Base-by-base conservation (phyloP, 2,329 filamentous ascomycete genomes). In the Colletotrichum acutatum region DNA sequence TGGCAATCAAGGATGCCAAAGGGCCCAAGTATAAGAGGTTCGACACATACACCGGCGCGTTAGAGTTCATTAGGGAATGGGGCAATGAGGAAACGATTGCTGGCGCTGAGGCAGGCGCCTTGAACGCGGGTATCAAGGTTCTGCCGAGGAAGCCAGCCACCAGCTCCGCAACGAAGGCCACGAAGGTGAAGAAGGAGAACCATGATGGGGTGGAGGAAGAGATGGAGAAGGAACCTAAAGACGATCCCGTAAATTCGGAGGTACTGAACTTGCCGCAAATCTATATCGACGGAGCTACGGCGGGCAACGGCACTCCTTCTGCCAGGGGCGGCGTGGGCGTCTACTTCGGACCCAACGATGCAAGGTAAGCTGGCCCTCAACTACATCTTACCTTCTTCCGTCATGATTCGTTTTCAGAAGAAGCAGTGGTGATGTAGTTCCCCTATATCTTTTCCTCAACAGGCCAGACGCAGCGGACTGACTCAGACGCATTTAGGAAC, bases 1-100 rank as follows among this genome's bases (percentile, higher is more conserved):
- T 91, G 75, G 93, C 96, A 75, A 94, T 97, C 74, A 90, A 87
- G 37, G 94, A 93, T 2, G 92, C 91, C 79, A 92, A 92, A 77
- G 91, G 91, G 5, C 89, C 90, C 53, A 91, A 90, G 76, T 91
- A 93, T 81, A 93, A 92, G 81, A 92, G 89, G 74, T 95, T 95
- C 76, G 82, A 84, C 4, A 93, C 90, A 1, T 86, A 88, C 30
- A 87, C 86, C 70, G 95, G 97, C 81, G 96, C 96, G 0, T 90
- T 96, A 78, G 90, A 90, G 24, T 98, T 94, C 80, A 93, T 98
- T 65, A 83, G 83, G 73, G 79, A 83, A 76, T 82, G 83, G 66
- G 85, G 85, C n/a, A 85, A 82, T 72, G 80, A 80, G 24, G 83
- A 83, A n/a, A 83, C 85, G 3, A 82, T 85, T 57, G 79, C 84